Evolutionary conservation across 108 stramenopile species (phyloP), one percentile per base, ranked within the genome.

Genomic region (Nitzschia sp.): DNA sequence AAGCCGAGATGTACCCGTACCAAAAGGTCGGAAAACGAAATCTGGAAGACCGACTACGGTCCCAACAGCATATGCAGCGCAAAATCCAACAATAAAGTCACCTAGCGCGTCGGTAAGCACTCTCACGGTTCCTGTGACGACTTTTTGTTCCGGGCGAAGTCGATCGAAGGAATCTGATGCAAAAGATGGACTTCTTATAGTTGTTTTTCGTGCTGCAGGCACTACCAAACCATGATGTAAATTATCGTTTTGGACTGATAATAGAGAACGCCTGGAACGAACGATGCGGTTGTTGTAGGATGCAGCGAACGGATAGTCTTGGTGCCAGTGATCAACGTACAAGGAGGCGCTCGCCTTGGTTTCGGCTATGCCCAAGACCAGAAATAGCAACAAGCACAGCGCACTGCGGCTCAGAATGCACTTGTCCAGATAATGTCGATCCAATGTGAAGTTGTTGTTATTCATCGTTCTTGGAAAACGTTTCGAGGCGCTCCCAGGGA

Each of bases 31-130:
- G 21, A 50, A 50, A 22, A 50, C 16, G 16, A 50, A 50, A 5
- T 8, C 48, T 50, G 48, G 48, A 22, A 50, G 9, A 22, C 48
- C 48, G 16, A 50, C 48, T n/a, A 50, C 8, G 48, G 48, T 5
- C 4, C 48, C 48, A 50, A 22, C 48, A n/a, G 48, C 48, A 21
- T 50, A 50, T n/a, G 16, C 48, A 11, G 19, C 48, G 21, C 48
- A 50, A 50, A 50, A 50, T 50, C 48, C 48, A 50, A 50, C 4
- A 50, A 50, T 22, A 50, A n/a, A 50, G 48, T 50, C 19, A 50
- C 4, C 48, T n/a, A 50, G 48, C 4, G 48, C 21, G 19, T 50
- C 48, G 4, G 8, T 50, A 4, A 50, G 48, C 4, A 50, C 48
- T 19, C 19, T 8, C 16, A 16, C 9, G 4, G 48, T 50, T 50